Evolutionary conservation across 208 protist species (phyloP), one percentile per base, ranked within the genome.

Genomic region (Leishmania major): DNA sequence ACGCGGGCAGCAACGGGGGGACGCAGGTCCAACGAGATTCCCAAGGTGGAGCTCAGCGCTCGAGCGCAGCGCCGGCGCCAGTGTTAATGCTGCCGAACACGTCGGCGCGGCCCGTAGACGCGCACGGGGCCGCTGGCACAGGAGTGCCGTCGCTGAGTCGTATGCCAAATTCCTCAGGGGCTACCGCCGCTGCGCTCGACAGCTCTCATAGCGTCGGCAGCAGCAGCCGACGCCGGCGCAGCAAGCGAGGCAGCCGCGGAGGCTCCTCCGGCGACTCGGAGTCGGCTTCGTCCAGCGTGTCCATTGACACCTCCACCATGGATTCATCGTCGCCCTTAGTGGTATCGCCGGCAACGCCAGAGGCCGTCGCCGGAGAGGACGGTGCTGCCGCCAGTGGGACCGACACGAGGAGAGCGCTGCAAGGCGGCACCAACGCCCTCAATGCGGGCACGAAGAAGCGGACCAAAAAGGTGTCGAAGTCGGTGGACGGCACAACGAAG

Each of bases 141-240:
- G 64, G n/a, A 13, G 22, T 53, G 37, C 70, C 53, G 28, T 77
- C 57, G 53, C 43, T 84, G 43, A 59, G 28, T 22, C 75, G 67
- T 70, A 69, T 75, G 75, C 81, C 81, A 19, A 47, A 31, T 7
- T 1, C 53, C 19, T 62, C 51, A 43, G 19, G 47, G 3, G 37
- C 35, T 25, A 35, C 25, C 35, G 55, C 74, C 49, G 31, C 25
- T 59, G 72, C 45, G 2, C 5, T 28, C 49, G 40, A 66, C 57
- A 43, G 8, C 57, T 45, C 4, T 40, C n/a, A 5, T 13, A 22
- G 10, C 25, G n/a, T 13, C 57, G 57, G 57, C 57, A 7, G 57
- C 57, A 62, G 8, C 57, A 6, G 25, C 25, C 57, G 60, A 67
- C 10, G 3, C 28, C 60, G 25, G n/a, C n/a, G 4, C n/a, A 11